Conservation (phyloP, 306 rosid species). For the Vicia villosa region DNA sequence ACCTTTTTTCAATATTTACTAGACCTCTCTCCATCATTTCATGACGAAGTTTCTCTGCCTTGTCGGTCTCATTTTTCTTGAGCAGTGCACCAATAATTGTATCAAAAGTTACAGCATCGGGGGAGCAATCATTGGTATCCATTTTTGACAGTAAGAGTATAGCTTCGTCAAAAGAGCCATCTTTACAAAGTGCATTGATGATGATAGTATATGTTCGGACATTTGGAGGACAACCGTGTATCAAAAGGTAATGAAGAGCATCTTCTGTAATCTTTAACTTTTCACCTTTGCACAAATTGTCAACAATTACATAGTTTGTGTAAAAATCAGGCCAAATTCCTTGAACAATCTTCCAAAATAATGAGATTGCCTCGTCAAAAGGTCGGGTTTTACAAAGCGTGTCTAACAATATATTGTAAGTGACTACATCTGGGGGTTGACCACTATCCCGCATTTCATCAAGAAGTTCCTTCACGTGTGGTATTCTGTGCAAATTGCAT, state of each 20-base stretch:
- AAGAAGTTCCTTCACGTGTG: constrained; percentile 38
- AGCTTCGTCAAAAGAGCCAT: constrained; percentile 41
- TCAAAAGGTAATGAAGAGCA: constrained; percentile 33
- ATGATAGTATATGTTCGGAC: constrained; percentile 44
- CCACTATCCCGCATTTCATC: constrained; percentile 37
- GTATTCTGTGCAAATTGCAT: constrained; percentile 37
- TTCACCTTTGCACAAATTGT: constrained; percentile 39
- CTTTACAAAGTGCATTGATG: constrained; percentile 46
- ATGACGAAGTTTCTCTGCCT: constrained; percentile 38
- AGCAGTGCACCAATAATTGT: constrained; percentile 41
- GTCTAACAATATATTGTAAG: constrained; percentile 44
- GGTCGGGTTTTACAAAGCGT: constrained; percentile 38
- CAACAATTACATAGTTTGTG: not conserved
- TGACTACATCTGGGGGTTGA: constrained; percentile 40
- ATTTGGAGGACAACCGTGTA: constrained; percentile 35
- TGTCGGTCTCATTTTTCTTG: constrained; percentile 35
- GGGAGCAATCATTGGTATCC: constrained; percentile 39
- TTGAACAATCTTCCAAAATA: constrained; percentile 31
- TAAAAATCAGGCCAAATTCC: constrained; percentile 37
- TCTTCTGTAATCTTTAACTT: constrained; percentile 33
- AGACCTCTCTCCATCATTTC: constrained; percentile 42
- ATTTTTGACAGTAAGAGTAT: constrained; percentile 33
- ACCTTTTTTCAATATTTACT: constrained; percentile 33
- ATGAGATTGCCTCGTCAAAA: constrained; percentile 41
- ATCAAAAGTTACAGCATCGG: constrained; percentile 41